Evolutionary conservation across 179 eudicot species (phyloP).

Genomic region (Amaranthus tricolor): DNA sequence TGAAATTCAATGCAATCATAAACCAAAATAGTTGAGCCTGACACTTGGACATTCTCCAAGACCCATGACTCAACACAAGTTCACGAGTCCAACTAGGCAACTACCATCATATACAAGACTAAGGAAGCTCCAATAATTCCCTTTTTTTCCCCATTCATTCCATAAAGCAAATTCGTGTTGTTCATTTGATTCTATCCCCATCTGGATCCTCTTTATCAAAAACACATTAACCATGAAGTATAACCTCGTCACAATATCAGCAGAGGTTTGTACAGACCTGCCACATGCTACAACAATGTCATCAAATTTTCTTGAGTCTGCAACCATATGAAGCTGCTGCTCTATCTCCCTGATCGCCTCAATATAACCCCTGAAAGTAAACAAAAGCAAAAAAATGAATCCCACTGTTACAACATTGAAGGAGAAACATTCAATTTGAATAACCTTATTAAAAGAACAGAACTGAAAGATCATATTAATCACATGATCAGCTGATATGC

Average conservation of each 20-base stretch:
- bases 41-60: not conserved
- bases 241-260: constrained; percentile 7
- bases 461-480: not conserved
- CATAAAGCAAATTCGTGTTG: not conserved
- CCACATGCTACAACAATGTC: constrained; percentile 98
- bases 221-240: not conserved
- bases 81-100: too few relatives aligned
- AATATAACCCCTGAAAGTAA: constrained; percentile 77
- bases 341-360: constrained; percentile 88
- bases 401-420: not conserved
- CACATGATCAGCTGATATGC: not conserved
- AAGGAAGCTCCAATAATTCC: not conserved
- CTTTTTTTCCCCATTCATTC: not conserved
- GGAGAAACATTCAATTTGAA: not conserved
- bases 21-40: not conserved
- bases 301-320: constrained; percentile 53
- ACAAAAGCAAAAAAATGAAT: constrained; percentile 2
- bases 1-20: not conserved
- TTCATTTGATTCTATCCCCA: not conserved
- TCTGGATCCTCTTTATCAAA: not conserved
- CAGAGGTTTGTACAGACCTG: constrained; percentile 46
- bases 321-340: constrained; percentile 49
- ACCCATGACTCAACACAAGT: not conserved
- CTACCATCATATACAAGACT: too few relatives aligned
- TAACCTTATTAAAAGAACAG: constrained; percentile 1